These are phyloP conservation scores for Microbotryum lychnidis-dioicae DNA, from an alignment of 1,284 basidiomycete species.

Conservation along the genomic window DNA sequence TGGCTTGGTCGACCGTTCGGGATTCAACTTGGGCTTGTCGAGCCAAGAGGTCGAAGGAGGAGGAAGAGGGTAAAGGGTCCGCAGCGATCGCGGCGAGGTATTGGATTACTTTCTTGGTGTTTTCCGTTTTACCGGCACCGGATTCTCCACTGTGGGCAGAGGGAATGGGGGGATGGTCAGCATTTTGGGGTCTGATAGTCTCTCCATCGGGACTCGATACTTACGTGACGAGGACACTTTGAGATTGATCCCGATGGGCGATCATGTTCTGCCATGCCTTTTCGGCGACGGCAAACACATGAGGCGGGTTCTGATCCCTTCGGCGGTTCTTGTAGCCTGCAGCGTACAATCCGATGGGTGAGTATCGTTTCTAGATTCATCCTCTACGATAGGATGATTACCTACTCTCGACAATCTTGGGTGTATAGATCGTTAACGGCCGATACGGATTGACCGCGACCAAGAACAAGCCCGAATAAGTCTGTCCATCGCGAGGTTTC, in stretches of 20 bases:
- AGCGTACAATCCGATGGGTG: conserved; percentile 59
- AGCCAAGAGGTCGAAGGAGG: conserved; percentile 49
- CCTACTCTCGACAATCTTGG: conserved; percentile 31
- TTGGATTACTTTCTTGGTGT: conserved; percentile 99
- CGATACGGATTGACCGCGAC: conserved; percentile 99
- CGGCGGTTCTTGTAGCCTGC: conserved; percentile 88
- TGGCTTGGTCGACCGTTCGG: background rate
- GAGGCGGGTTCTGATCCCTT: conserved; percentile 90
- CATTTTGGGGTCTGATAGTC: background rate
- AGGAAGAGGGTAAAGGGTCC: conserved; percentile 53
- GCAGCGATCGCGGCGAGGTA: conserved; percentile 96
- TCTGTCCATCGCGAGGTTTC: conserved; percentile 47
- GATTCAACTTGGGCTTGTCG: conserved; percentile 31
- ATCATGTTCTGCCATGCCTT: conserved; percentile 98
- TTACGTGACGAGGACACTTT: conserved; percentile 95
- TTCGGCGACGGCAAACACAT: conserved; percentile 96
- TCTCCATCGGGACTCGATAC: conserved; percentile 37
- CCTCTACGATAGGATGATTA: background rate
- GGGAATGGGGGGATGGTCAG: background rate
- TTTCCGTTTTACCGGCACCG: conserved; percentile 98
- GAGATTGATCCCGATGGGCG: conserved; percentile 82
- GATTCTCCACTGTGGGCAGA: conserved; percentile 71
- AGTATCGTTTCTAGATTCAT: background rate
- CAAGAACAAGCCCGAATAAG: conserved; percentile 91
- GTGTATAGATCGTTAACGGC: conserved; percentile 79